These are phyloP conservation scores for Cordyceps cateniannulata DNA, from an alignment of 2,329 filamentous ascomycete genomes.

Conservation along the genomic window DNA sequence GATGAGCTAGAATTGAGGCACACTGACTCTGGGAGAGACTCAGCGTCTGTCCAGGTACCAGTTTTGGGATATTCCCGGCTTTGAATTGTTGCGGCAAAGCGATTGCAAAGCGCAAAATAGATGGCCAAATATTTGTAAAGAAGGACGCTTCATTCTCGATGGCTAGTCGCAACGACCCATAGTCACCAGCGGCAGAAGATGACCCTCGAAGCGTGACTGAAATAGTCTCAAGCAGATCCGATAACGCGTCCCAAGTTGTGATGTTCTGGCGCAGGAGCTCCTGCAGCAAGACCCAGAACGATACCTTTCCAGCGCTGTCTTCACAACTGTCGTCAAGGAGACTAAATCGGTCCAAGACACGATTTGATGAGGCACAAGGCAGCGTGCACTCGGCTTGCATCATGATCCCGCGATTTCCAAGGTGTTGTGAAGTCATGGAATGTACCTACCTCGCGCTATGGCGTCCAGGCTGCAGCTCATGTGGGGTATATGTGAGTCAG, in stretches of 20 bases:
- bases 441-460: background rate
- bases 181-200: constrained; percentile 17
- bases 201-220: constrained; percentile 17
- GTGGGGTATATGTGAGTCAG: background rate
- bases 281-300: constrained; percentile 22
- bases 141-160: constrained; percentile 13
- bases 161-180: constrained; percentile 16
- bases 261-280: constrained; percentile 18
- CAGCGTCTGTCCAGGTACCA: constrained; percentile 15
- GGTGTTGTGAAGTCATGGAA: background rate
- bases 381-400: constrained; percentile 1
- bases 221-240: constrained; percentile 25
- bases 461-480: background rate
- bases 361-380: constrained; percentile 12
- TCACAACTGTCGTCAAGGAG: constrained; percentile 19
- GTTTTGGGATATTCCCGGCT: constrained; percentile 14
- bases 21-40: constrained; percentile 20
- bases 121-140: constrained; percentile 18
- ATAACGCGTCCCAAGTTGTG: constrained; percentile 12
- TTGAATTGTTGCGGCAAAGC: constrained; percentile 18
- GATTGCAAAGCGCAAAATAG: constrained; percentile 19
- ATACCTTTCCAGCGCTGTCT: constrained; percentile 19
- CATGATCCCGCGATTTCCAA: background rate
- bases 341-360: constrained; percentile 26
- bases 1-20: constrained; percentile 25